A percentile compares a stretch with the other conserved stretches of the same genome.
Conservation (phyloP, 352 stramenopile species). For the Saprolegnia parasitica region DNA sequence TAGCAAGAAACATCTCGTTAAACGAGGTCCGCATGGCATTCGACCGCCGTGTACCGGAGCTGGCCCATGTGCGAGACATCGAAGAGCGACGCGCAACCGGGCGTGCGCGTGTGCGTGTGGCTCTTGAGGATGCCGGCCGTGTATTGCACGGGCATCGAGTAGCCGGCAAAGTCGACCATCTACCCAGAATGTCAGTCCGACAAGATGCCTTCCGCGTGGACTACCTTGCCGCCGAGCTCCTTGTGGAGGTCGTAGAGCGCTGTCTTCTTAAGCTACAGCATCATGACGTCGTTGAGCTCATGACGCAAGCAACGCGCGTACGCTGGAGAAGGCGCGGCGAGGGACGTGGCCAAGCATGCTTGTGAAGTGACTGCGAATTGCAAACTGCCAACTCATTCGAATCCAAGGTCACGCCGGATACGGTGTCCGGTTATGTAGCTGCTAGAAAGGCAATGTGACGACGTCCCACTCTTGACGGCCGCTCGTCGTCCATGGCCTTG, state of each 20-base stretch:
- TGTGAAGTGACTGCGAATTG: slow-evolving; percentile 1
- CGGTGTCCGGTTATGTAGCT: neutral
- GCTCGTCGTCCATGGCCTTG: too few relatives aligned
- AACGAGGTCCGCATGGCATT: too few relatives aligned
- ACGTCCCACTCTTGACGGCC: neutral
- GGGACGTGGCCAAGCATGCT: slow-evolving; percentile 21
- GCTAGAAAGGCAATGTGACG: neutral
- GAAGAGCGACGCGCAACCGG: slow-evolving; percentile 89
- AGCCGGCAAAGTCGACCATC: slow-evolving; percentile 96
- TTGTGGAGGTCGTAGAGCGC: slow-evolving; percentile 74
- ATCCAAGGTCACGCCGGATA: neutral
- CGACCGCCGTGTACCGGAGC: slow-evolving; percentile 38
- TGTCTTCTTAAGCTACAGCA: slow-evolving; percentile 65
- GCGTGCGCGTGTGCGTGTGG: slow-evolving; percentile 72
- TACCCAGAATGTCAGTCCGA: too few relatives aligned
- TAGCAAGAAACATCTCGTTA: slow-evolving; percentile 26
- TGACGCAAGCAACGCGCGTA: too few relatives aligned
- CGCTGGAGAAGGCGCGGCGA: slow-evolving; percentile 22
- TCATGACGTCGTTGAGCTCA: neutral
- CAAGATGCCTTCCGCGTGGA: too few relatives aligned
- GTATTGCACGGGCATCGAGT: slow-evolving; percentile 97
- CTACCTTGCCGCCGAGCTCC: slow-evolving; percentile 62
- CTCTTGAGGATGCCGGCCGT: slow-evolving; percentile 94
- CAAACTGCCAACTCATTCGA: neutral
- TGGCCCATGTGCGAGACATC: slow-evolving; percentile 99